Base-by-base conservation (phyloP, 352 stramenopile species). In the Phytophthora brassicae region DNA sequence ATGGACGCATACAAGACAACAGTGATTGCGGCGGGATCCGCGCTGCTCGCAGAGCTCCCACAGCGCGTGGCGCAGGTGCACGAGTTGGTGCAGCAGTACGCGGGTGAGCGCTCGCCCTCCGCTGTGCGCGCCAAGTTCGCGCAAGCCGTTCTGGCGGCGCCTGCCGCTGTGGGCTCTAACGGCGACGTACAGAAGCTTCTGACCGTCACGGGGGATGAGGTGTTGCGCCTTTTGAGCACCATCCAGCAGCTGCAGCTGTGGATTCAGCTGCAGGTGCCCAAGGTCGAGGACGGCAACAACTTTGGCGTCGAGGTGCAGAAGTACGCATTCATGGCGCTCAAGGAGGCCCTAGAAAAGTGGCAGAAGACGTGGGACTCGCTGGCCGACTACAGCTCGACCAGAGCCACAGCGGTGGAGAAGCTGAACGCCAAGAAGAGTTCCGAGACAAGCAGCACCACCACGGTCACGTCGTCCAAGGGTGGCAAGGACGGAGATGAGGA, bases 291-390 rank as follows among this genome's bases (percentile, higher is more conserved):
- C 61, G 85, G 85, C 66, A 94, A 94, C 74, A 94, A 94, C 68
- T 94, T 94, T 72, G 85, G 85, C 55, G 85, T 94, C 41, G 85
- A 94, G 60, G 85, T 94, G 68, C 85, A 94, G 64, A 89, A 90
- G 66, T 78, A 82, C 52, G 80, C 84, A 28, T 81, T 68, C 66
- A 66, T 84, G 65, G 75, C 89, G 52, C 47, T 94, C 6, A 92
- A 88, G 54, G 77, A 89, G 54, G 75, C 72, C 31, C 46, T 70
- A 26, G 79, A 84, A 13, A 78, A 74, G 59, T 87, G 83, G 64
- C 84, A 92, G 66, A 92, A 94, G 70, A 70, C 74, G 28, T 92
- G 79, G 79, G 85, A 94, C 60, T 48, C 70, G 44, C 69, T 94
- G 45, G 63, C 72, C 2, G 85, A 94, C 58, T 94, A 94, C 66